These are phyloP conservation scores for Boletus pseudo-olivaceus DNA, from an alignment of 768 basidiomycete species.

Conservation along the genomic window DNA sequence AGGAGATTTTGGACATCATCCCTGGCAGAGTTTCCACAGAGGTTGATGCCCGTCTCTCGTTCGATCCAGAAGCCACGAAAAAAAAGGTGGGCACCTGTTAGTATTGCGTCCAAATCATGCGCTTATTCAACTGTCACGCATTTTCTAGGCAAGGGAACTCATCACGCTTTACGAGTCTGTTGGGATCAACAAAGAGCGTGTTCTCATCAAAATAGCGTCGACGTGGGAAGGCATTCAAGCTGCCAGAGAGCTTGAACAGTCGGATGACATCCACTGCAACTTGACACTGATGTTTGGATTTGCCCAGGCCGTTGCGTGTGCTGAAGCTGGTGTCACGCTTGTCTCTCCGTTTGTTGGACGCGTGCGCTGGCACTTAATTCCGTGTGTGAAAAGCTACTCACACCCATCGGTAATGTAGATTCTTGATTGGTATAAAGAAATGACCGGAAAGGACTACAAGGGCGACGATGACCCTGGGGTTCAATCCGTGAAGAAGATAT, in stretches of 20 bases:
- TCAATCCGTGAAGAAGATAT: constrained; percentile 90
- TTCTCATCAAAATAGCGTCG: constrained; percentile 97
- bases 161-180: constrained; percentile 89
- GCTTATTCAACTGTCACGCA: too few species aligned
- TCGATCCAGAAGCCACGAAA: constrained; percentile 86
- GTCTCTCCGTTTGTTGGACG: constrained; percentile 98
- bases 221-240: constrained; percentile 99
- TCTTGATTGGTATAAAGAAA: constrained; percentile 97
- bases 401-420: constrained; percentile 49
- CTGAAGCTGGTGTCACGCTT: constrained; percentile 93
- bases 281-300: constrained; percentile 97
- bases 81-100: constrained; percentile 51
- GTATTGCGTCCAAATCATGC: background rate
- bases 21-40: constrained; percentile 98
- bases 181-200: constrained; percentile 84
- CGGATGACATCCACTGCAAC: constrained; percentile 94
- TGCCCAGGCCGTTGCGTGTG: constrained; percentile 94
- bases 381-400: constrained; percentile 23
- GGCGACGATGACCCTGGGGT: constrained; percentile 95
- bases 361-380: constrained; percentile 43
- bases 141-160: constrained; percentile 61
- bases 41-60: constrained; percentile 93
- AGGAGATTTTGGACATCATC: constrained; percentile 87
- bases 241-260: constrained; percentile 85
- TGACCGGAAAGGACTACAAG: constrained; percentile 76